Percentiles rank a stretch among this genome's conserved stretches.
Conservation (phyloP, 2,329 filamentous ascomycete genomes). For the Knufia fluminis region DNA sequence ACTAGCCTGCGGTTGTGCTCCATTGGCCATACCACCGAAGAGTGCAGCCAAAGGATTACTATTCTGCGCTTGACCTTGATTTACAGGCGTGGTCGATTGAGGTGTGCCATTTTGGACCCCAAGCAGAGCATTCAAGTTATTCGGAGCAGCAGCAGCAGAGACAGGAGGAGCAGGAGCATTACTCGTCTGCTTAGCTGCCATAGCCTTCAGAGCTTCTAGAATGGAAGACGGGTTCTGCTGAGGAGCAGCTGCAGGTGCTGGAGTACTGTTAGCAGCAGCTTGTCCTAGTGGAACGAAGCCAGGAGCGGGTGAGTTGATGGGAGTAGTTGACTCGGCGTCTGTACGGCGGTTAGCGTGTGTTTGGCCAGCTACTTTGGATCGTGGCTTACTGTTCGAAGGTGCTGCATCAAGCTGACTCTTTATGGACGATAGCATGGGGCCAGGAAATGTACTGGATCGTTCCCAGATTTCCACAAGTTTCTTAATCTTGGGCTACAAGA, state of each 20-base stretch:
- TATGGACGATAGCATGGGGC: conserved; percentile 68
- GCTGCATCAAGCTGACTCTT: conserved; percentile 60
- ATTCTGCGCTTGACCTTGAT: conserved; percentile 43
- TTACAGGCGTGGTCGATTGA: conserved; percentile 33
- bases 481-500: conserved; percentile 80
- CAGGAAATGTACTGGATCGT: conserved; percentile 82
- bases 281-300: conserved; percentile 33
- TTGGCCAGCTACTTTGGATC: conserved; percentile 17
- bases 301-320: conserved; percentile 45
- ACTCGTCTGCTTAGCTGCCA: conserved; percentile 62
- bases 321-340: conserved; percentile 62
- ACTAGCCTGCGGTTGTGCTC: conserved; percentile 30
- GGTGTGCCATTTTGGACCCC: conserved; percentile 35
- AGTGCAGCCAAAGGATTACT: conserved; percentile 50
- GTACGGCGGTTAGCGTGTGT: neutral
- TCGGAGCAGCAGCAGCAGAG: conserved; percentile 28
- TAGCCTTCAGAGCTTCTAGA: conserved; percentile 68
- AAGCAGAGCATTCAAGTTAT: conserved; percentile 41
- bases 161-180: conserved; percentile 36
- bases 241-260: conserved; percentile 23
- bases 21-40: conserved; percentile 37
- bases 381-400: conserved; percentile 51
- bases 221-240: conserved; percentile 56
- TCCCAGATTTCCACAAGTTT: conserved; percentile 98
- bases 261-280: conserved; percentile 20